Evolutionary conservation across 768 basidiomycete genomes (phyloP).

Genomic region (Multifurca ochricompacta): DNA sequence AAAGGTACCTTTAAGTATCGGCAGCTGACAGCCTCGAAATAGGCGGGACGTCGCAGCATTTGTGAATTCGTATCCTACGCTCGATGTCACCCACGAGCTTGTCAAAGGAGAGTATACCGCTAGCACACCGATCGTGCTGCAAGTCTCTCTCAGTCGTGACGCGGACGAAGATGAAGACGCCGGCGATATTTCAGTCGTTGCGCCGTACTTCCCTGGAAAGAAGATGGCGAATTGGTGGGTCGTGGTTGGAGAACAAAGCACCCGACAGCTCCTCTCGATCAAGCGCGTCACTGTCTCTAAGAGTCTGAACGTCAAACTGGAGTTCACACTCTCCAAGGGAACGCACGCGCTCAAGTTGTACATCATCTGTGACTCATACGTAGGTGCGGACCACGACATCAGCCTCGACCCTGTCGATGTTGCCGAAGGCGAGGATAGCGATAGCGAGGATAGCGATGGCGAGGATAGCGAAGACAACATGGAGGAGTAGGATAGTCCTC

Average conservation of each 20-base stretch:
- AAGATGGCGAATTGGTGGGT: conserved; percentile 98
- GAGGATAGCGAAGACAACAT: conserved; percentile 57
- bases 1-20: neutral
- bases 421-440: conserved; percentile 84
- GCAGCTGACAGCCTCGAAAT: conserved; percentile 19
- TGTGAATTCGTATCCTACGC: conserved; percentile 95
- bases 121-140: conserved; percentile 71
- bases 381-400: conserved; percentile 90
- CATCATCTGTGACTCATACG: conserved; percentile 88
- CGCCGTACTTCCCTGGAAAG: conserved; percentile 84
- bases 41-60: conserved; percentile 94
- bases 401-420: conserved; percentile 76
- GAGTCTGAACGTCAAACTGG: conserved; percentile 73
- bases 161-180: conserved; percentile 50
- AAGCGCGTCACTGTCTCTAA: conserved; percentile 79
- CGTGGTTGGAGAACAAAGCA: conserved; percentile 78
- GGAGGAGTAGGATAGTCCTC: conserved; percentile 37
- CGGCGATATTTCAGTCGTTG: conserved; percentile 78
- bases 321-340: conserved; percentile 84
- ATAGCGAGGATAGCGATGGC: conserved; percentile 52
- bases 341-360: conserved; percentile 76
- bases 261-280: conserved; percentile 77
- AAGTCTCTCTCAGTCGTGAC: conserved; percentile 75
- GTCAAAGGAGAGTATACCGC: conserved; percentile 83
- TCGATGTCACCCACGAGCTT: conserved; percentile 86